Evolutionary conservation across 208 protist species (phyloP), one percentile per base, ranked within the genome.

Genomic region (Leishmania tarentolae): DNA sequence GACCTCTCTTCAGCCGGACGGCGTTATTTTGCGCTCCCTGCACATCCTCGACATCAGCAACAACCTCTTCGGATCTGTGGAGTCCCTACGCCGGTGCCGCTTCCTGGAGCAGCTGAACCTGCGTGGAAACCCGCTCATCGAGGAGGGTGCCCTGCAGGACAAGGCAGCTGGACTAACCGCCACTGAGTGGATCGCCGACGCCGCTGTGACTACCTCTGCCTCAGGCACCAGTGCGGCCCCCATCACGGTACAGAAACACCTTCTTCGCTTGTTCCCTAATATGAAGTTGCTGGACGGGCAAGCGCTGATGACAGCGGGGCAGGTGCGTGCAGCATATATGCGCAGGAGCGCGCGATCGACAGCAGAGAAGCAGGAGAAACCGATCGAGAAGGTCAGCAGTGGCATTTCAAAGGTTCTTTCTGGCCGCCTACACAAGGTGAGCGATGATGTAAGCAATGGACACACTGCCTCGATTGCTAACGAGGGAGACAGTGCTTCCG

Each of bases 41-140:
- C 90, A 96, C 68, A 94, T 95, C 53, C 85, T 97, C 17, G 94
- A 97, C 78, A 89, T 97, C 44, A 94, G 90, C 82, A 82, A 92
- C 86, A 97, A 96, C 65, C 52, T 82, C 19, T 79, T 97, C 44
- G 52, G 76, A 1, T 78, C 87, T 19, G 74, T 94, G 15, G 72
- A 79, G 21, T 93, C 92, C 37, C 80, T 97, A 83, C 92, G 94
- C 13, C 92, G 94, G 47, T 97, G 91, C 82, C 86, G 79, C 40
- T 97, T 88, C 75, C 78, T 97, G 74, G 76, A 85, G 53, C 87
- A 95, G 79, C 71, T 97, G 53, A 89, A 86, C 71, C 65, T 97
- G 47, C 81, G 85, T 15, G 94, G 93, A 9, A 96, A 96, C 85
- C 88, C 94, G 8, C 83, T 95, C 50, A 37, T 91, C 19, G 81